Percentiles rank a stretch among this genome's conserved stretches.
These are phyloP conservation scores for Lachancea dasiensis DNA, from an alignment of 805 yeast species.

Conservation along the genomic window DNA sequence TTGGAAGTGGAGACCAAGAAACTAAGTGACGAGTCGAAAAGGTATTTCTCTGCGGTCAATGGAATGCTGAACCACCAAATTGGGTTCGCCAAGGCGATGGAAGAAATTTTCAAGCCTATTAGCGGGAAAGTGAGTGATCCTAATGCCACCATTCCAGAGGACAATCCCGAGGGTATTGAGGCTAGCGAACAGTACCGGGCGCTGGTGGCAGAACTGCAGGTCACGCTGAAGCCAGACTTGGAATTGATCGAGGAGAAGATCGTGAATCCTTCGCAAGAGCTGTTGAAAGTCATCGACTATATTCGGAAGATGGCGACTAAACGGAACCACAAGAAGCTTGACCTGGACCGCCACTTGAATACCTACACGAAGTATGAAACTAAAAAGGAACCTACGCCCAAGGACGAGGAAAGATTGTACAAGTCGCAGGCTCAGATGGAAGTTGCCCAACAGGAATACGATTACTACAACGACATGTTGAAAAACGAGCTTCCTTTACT, in stretches of 20 bases:
- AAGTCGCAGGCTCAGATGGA: constrained; percentile 83
- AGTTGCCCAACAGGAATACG: constrained; percentile 91
- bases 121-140: constrained; percentile 91
- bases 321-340: constrained; percentile 92
- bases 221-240: constrained; percentile 83
- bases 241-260: constrained; percentile 87
- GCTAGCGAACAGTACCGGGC: constrained; percentile 91
- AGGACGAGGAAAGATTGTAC: constrained; percentile 89
- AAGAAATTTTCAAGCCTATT: constrained; percentile 93
- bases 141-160: constrained; percentile 77
- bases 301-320: constrained; percentile 93
- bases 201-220: constrained; percentile 80
- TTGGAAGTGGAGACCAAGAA: constrained; percentile 85
- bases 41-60: constrained; percentile 86
- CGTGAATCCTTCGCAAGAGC: constrained; percentile 86
- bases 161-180: constrained; percentile 92
- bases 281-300: constrained; percentile 70
- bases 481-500: constrained; percentile 84
- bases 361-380: constrained; percentile 65
- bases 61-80: constrained; percentile 92
- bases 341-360: constrained; percentile 79
- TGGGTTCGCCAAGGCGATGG: constrained; percentile 92
- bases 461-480: constrained; percentile 91
- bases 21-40: constrained; percentile 80
- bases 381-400: constrained; percentile 76